These are phyloP conservation scores for Conoideocrella luteorostrata DNA, from an alignment of 2,329 filamentous ascomycete species.

Conservation along the genomic window DNA sequence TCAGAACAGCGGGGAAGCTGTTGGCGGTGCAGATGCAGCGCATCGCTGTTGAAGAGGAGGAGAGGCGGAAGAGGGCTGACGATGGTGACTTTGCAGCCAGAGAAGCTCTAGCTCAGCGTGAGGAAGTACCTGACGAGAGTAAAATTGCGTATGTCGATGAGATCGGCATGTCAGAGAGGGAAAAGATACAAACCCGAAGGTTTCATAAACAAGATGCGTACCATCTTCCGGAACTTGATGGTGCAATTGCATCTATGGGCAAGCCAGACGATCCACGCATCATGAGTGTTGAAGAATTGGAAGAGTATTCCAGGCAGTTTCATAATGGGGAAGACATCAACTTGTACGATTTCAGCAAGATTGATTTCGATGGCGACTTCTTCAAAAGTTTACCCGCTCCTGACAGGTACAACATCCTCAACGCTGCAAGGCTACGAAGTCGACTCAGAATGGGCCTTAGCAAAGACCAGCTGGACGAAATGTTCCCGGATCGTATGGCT, in stretches of 20 bases:
- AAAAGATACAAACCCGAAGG: constrained; percentile 65
- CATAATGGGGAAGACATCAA: constrained; percentile 86
- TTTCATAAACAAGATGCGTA: constrained; percentile 94
- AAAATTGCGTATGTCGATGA: constrained; percentile 89
- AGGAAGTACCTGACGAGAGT: constrained; percentile 59
- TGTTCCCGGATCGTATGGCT: constrained; percentile 97
- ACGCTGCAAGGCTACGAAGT: constrained; percentile 82
- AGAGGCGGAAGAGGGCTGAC: constrained; percentile 48
- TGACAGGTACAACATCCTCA: constrained; percentile 95
- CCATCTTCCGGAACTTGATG: constrained; percentile 81
- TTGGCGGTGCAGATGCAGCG: constrained; percentile 92
- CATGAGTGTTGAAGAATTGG: constrained; percentile 91
- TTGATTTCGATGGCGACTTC: constrained; percentile 94
- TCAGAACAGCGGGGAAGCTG: constrained; percentile 82
- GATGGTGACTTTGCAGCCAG: constrained; percentile 36
- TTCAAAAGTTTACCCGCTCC: constrained; percentile 84
- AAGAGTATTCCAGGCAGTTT: constrained; percentile 90
- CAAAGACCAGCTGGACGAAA: constrained; percentile 89
- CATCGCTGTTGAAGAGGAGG: constrained; percentile 75
- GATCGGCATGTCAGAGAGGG: constrained; percentile 68
- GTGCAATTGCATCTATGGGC: constrained; percentile 77
- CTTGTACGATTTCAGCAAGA: constrained; percentile 95
- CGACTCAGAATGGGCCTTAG: constrained; percentile 91
- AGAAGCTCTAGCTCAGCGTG: constrained; percentile 46
- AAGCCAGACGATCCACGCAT: constrained; percentile 87